phyloP scores from a whole-genome alignment of 192 early-diverging fungal genomes.

The Geosiphon pyriformis region DNA sequence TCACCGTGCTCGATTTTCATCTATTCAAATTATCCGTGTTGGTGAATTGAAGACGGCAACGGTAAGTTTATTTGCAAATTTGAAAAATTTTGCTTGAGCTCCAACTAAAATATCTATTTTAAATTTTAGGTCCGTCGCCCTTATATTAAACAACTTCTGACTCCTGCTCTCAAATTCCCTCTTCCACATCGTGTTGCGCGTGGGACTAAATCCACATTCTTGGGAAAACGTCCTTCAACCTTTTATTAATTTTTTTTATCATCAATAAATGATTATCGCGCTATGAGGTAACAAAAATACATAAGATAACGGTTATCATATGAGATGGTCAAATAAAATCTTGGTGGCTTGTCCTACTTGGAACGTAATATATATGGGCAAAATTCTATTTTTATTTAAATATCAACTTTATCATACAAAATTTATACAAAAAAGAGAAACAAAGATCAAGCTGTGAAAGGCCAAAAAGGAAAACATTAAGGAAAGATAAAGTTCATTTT shows the following conservation, averaged over 20 bases:
- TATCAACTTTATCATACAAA: not conserved
- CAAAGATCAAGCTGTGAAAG: not conserved
- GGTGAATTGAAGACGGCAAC: conserved; percentile 83
- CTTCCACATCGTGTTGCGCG: conserved; percentile 93
- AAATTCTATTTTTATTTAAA: conserved; percentile 14
- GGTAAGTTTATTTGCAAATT: conserved; percentile 48
- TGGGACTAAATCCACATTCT: conserved; percentile 79
- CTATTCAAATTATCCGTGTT: conserved; percentile 99
- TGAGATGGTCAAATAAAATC: no score
- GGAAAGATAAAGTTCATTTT: not conserved
- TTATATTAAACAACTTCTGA: conserved; percentile 95
- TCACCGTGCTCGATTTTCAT: conserved; percentile 96
- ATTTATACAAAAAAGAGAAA: not conserved
- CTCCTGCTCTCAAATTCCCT: conserved; percentile 91
- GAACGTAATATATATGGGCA: not conserved
- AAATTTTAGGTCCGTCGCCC: conserved; percentile 65
- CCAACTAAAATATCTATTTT: no score
- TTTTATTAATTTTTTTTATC: conserved; percentile 60
- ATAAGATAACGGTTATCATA: no score
- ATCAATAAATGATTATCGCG: not conserved
- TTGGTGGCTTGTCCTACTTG: conserved; percentile 4
- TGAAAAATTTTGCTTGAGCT: no score
- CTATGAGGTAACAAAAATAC: not conserved
- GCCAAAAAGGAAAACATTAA: not conserved
- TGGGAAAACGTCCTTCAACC: conserved; percentile 90